These are phyloP conservation scores for Dendrobium chrysotoxum DNA, from an alignment of 106 monocot genomes.

Conservation along the genomic window DNA sequence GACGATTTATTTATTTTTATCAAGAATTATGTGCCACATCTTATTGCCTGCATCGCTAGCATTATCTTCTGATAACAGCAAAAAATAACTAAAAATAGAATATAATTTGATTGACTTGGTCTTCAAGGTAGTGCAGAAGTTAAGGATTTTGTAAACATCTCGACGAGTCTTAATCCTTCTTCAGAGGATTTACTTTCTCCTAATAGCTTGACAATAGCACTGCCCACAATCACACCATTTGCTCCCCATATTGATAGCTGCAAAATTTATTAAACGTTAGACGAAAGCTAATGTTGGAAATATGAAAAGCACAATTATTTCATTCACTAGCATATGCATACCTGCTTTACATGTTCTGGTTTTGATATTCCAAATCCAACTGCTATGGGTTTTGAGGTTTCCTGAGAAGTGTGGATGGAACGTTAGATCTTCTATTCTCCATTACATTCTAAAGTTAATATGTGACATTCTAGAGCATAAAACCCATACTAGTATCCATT, in stretches of 20 bases:
- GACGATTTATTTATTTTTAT: too few species aligned
- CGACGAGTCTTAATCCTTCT: conserved; percentile 50
- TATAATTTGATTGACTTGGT: too few species aligned
- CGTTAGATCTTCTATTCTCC: not conserved
- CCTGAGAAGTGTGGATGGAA: conserved; percentile 19
- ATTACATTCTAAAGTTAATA: too few species aligned
- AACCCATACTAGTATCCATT: conserved; percentile 18
- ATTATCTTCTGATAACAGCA: too few species aligned
- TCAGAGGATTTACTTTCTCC: conserved; percentile 47
- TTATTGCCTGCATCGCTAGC: too few species aligned
- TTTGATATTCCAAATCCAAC: conserved; percentile 78
- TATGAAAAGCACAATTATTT: not conserved
- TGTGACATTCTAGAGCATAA: not conserved
- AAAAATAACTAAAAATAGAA: too few species aligned
- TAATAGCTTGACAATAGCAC: conserved; percentile 55
- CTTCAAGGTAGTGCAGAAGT: too few species aligned
- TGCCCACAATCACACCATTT: conserved; percentile 78
- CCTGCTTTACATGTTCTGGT: conserved; percentile 73
- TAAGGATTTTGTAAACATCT: conserved; percentile 41
- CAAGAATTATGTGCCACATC: too few species aligned
- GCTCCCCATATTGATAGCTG: conserved; percentile 77
- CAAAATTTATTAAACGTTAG: not conserved
- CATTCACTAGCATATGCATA: conserved; percentile 4
- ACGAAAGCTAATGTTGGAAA: too few species aligned
- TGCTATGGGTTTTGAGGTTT: conserved; percentile 52